Percentiles rank a stretch among this genome's conserved stretches.
phyloP scores from a whole-genome alignment of 169 alveolate species.

The Pseudocohnilembus persalinus region DNA sequence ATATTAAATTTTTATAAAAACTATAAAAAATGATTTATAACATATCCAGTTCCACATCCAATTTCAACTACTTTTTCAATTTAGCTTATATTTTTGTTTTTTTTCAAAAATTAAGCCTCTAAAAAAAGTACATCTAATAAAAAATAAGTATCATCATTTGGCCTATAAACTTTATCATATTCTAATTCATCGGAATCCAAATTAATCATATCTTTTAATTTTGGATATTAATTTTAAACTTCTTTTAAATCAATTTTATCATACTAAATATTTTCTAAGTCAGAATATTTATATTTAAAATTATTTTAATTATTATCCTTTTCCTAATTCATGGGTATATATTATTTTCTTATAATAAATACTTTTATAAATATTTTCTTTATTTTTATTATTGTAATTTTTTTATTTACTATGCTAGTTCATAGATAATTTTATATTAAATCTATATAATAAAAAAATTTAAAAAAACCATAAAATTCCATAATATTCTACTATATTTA shows the following conservation, averaged over 20 bases:
- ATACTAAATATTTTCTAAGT: too few relatives aligned
- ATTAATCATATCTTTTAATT: neutral
- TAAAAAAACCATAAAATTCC: too few relatives aligned
- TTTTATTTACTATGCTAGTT: too few relatives aligned
- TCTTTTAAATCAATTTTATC: neutral
- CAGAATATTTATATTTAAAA: too few relatives aligned
- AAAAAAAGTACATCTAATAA: conserved; percentile 4
- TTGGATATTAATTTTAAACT: neutral
- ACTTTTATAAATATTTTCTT: too few relatives aligned
- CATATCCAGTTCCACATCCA: conserved; percentile 18
- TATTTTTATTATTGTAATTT: too few relatives aligned
- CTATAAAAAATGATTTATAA: conserved; percentile 9
- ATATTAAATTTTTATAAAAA: conserved; percentile 11
- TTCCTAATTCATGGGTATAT: too few relatives aligned
- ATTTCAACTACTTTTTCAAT: conserved; percentile 8
- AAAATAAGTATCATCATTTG: conserved; percentile 19
- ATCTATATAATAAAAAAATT: too few relatives aligned
- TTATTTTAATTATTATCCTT: too few relatives aligned
- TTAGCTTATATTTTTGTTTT: neutral
- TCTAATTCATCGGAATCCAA: neutral
- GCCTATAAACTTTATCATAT: conserved; percentile 19
- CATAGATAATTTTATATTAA: too few relatives aligned
- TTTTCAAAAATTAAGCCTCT: neutral
- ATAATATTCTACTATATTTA: too few relatives aligned
- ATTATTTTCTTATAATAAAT: too few relatives aligned